Conservation (phyloP, 306 rosid species). For the Herpetospermum pedunculosum region DNA sequence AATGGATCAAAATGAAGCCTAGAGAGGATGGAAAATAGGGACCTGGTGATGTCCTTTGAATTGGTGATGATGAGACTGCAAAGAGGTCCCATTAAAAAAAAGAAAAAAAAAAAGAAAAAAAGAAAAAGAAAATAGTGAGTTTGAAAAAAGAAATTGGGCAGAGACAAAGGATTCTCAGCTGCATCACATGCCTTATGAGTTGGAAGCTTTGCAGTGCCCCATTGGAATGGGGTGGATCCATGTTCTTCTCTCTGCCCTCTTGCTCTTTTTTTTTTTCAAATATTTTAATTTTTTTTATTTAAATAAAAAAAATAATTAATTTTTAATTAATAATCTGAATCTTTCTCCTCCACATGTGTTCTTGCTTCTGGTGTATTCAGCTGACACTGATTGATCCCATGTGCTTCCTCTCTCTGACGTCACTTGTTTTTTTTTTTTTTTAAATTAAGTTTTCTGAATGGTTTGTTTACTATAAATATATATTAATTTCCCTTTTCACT, state of each 20-base stretch:
- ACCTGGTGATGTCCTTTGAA: conserved; percentile 4
- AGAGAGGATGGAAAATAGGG: neutral
- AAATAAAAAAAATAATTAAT: neutral
- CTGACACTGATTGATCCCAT: conserved; percentile 35
- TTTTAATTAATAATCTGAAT: conserved; percentile 21
- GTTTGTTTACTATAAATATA: neutral
- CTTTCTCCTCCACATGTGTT: conserved; percentile 52
- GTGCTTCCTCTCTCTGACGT: conserved; percentile 46
- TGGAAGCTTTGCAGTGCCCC: conserved; percentile 36
- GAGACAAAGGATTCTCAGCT: conserved; percentile 36
- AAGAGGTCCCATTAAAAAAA: conserved; percentile 16
- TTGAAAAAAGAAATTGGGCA: conserved; percentile 23
- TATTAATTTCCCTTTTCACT: conserved; percentile 17
- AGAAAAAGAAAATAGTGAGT: conserved; percentile 4
- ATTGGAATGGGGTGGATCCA: conserved; percentile 55
- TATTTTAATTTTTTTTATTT: neutral
- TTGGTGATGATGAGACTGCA: conserved; percentile 31
- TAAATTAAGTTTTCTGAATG: neutral
- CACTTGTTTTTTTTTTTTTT: conserved; percentile 12
- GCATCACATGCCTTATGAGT: conserved; percentile 51
- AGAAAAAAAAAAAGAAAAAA: neutral
- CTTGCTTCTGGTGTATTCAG: conserved; percentile 32
- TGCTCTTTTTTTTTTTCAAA: neutral
- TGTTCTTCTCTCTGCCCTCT: conserved; percentile 18
- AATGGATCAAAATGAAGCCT: neutral